Percentiles rank a stretch among this genome's conserved stretches.
Evolutionary conservation across 2,329 filamentous ascomycete species (phyloP).

Genomic region (Colletotrichum incanum): DNA sequence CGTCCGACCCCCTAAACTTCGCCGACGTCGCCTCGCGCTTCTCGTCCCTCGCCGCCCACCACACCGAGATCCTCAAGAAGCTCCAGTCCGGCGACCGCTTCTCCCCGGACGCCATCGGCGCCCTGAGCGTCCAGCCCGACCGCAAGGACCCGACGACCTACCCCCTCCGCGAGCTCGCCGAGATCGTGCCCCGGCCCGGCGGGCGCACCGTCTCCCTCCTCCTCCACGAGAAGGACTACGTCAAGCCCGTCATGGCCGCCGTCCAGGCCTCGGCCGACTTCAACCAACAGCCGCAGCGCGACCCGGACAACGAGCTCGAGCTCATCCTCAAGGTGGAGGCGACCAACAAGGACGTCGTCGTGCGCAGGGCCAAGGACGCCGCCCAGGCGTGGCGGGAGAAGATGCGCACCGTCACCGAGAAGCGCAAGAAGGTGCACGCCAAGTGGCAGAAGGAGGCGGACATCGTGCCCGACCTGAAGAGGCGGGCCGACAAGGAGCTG

Average conservation of each 20-base stretch:
- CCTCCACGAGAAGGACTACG: constrained; percentile 59
- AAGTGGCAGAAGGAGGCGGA: constrained; percentile 62
- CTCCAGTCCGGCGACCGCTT: constrained; percentile 66
- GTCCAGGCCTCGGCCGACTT: constrained; percentile 68
- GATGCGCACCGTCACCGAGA: constrained; percentile 63
- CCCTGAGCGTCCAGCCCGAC: constrained; percentile 58
- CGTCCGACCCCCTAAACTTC: constrained; percentile 65
- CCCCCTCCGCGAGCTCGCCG: constrained; percentile 70
- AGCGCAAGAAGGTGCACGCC: constrained; percentile 65
- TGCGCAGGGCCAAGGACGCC: constrained; percentile 60
- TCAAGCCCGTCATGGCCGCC: constrained; percentile 71
- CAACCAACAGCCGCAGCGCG: constrained; percentile 74
- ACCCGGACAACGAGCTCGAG: constrained; percentile 73
- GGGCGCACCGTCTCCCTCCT: constrained; percentile 60
- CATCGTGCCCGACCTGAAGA: constrained; percentile 64
- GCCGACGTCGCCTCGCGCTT: constrained; percentile 64
- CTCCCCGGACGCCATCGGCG: constrained; percentile 66
- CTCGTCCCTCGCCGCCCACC: constrained; percentile 59
- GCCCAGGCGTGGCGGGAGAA: constrained; percentile 67
- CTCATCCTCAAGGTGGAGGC: constrained; percentile 69
- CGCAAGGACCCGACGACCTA: constrained; percentile 52
- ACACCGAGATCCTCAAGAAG: constrained; percentile 57
- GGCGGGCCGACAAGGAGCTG: constrained; percentile 63
- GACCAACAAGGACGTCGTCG: constrained; percentile 65
- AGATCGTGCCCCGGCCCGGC: constrained; percentile 65